Base-by-base conservation (phyloP, 306 rosid genomes). In the Herpetospermum pedunculosum region DNA sequence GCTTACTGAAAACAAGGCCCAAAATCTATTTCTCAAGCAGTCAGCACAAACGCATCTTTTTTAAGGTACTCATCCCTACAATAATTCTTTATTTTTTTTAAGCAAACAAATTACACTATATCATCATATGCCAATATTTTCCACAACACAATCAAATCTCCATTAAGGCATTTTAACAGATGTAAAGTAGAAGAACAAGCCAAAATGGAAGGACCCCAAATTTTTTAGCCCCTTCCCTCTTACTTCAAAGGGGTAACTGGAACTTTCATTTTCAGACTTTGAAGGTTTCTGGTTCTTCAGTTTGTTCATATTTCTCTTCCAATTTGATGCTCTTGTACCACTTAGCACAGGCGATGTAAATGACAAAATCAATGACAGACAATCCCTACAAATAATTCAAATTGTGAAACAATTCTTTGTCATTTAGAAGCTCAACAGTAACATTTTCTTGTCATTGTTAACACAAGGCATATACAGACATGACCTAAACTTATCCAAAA, bases 291-390 rank as follows among this genome's bases (percentile, higher is more conserved):
- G 35, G 40, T 44, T 84, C 88, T 28, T 83, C 83, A 29, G 48
- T 76, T 65, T 82, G 90, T 63, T 57, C 90, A 70, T 35, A 74
- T 82, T 85, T 88, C 12, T 81, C 89, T 23, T 83, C 90, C 79
- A 88, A 43, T 80, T 90, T 88, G 81, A 92, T 92, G 63, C 67
- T 44, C 88, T 88, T 92, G 79, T 90, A 92, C 98, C 98, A 92
- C 84, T 75, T 92, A 46, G 98, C 98, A 73, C 85, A 76, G 30
- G 80, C 86, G 73, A 92, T 82, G 63, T 92, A 92, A 76, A 88
- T 83, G 15, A 85, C 77, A 78, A 92, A 80, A 76, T 92, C 97
- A 29, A 92, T 9, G 5, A 89, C 74, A 47, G 98, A 90, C 84
- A 92, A 82, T n/a, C n/a, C n/a, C n/a, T 21, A 13, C 16, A 65